These are phyloP conservation scores for Aspergillus hortae DNA, from an alignment of 2,329 filamentous ascomycete genomes.

Conservation along the genomic window DNA sequence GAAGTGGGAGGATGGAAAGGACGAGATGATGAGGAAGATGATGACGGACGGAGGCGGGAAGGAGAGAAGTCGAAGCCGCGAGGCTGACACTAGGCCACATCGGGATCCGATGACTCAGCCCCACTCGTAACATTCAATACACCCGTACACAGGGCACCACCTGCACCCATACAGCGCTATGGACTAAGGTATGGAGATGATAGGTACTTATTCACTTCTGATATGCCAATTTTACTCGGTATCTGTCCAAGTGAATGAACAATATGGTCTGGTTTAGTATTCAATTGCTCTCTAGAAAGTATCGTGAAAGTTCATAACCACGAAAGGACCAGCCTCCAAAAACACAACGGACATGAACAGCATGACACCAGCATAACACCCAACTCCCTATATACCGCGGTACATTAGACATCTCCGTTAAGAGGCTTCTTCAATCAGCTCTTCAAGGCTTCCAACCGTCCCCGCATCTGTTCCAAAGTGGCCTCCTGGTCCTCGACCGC, in stretches of 20 bases:
- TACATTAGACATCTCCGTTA: not conserved
- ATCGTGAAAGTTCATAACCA: not conserved
- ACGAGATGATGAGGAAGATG: conserved; percentile 11
- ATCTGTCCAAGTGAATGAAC: too few species aligned
- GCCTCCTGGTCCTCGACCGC: conserved; percentile 85
- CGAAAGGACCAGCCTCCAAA: conserved; percentile 21
- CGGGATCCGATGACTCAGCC: conserved; percentile 4
- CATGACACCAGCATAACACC: not conserved
- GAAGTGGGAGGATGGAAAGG: conserved; percentile 15
- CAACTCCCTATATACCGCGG: conserved; percentile 13
- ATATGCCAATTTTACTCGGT: too few species aligned
- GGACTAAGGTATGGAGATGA: too few species aligned
- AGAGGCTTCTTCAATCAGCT: conserved; percentile 54
- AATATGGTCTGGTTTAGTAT: not conserved
- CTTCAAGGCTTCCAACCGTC: conserved; percentile 82
- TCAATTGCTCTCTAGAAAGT: not conserved
- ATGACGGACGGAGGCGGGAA: conserved; percentile 9
- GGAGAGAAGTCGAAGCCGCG: conserved; percentile 14
- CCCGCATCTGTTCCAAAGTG: conserved; percentile 91
- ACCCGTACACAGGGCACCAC: too few species aligned
- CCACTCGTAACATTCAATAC: too few species aligned
- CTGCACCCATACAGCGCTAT: too few species aligned
- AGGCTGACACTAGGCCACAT: conserved; percentile 21
- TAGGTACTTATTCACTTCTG: too few species aligned
- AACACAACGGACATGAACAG: conserved; percentile 12